Base-by-base conservation (phyloP, 2,329 filamentous ascomycete species). In the Xylariomycetidae sp. region DNA sequence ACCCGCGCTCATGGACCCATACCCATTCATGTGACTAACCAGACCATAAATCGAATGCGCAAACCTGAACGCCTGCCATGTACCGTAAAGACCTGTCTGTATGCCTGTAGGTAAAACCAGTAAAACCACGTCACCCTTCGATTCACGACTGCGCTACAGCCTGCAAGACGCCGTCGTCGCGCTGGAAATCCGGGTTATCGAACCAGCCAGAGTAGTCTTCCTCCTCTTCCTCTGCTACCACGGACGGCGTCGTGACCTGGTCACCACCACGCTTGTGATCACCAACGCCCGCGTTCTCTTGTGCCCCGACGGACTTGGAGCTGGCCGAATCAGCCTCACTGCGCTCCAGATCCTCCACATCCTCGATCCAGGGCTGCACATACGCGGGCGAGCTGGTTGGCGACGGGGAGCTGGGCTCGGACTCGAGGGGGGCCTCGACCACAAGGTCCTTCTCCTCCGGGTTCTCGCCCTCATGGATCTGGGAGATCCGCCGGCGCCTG, bases 161-260 rank as follows among this genome's bases (percentile, higher is more conserved):
- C n/a, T n/a, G n/a, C n/a, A n/a, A n/a, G n/a, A n/a, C n/a, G 15
- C 44, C 37, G 20, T 34, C 18, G 16, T 49, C 42, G 5, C 34
- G 20, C 10, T 29, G 39, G 23, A 48, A 51, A 19, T 49, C 53
- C 2, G 51, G 48, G 25, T 52, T 48, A 19, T 57, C 52, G 25
- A 56, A 37, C 54, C 54, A 56, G 25, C 46, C 52, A 14, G 52
- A 47, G 25, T 52, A 56, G 14, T 50, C 54, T n/a, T 56, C 50
- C 17, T 50, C 46, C 10, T 48, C 50, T 2, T 48, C 46, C 2
- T 38, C 40, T 6, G 40, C 36, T 2, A 32, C 38, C 14, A 25
- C 23, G 2, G 30, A n/a, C n/a, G n/a, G n/a, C n/a, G n/a, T n/a
- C n/a, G n/a, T n/a, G n/a, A n/a, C n/a, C n/a, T n/a, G n/a, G n/a